Percentiles rank a stretch among this genome's conserved stretches.
Evolutionary conservation across 192 early-diverging fungal species (phyloP).

Genomic region (Coemansia sp.): DNA sequence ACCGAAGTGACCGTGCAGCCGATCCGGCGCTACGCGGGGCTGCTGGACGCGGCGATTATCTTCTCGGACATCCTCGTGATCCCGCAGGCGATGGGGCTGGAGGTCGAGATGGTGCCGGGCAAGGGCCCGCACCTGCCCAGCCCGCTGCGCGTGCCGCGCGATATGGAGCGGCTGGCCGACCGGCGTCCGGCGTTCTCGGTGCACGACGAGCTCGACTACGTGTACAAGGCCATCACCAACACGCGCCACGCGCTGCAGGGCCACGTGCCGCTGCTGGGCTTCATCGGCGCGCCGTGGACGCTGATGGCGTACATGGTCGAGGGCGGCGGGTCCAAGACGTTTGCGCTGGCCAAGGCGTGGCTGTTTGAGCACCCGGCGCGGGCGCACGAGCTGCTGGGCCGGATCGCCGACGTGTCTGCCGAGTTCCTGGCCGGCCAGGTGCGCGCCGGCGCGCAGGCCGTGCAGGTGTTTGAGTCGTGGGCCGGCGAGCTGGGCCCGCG

Average conservation of each 20-base stretch:
- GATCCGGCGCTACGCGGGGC: slow-evolving; percentile 83
- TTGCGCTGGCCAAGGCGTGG: slow-evolving; percentile 90
- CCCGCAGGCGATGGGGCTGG: slow-evolving; percentile 94
- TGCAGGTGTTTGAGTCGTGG: slow-evolving; percentile 98
- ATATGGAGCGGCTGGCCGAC: slow-evolving; percentile 75
- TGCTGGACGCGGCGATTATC: slow-evolving; percentile 96
- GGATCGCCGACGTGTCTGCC: slow-evolving; percentile 81
- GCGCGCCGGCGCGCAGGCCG: slow-evolving; percentile 93
- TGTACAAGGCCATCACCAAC: slow-evolving; percentile 92
- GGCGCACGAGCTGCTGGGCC: slow-evolving; percentile 73
- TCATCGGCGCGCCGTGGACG: slow-evolving; percentile 98
- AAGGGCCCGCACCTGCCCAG: slow-evolving; percentile 88
- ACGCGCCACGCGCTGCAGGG: slow-evolving; percentile 82
- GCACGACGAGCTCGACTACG: slow-evolving; percentile 76
- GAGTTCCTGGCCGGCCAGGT: slow-evolving; percentile 90
- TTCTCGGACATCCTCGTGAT: slow-evolving; percentile 98
- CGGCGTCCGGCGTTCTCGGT: slow-evolving; percentile 51
- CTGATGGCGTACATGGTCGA: slow-evolving; percentile 99
- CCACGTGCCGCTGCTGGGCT: slow-evolving; percentile 90
- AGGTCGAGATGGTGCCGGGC: slow-evolving; percentile 89
- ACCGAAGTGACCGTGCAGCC: slow-evolving; percentile 96
- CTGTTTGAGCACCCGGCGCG: slow-evolving; percentile 74
- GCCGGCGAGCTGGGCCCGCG: slow-evolving; percentile 86
- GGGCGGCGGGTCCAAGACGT: slow-evolving; percentile 90
- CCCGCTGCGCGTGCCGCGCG: slow-evolving; percentile 70